phyloP scores from a whole-genome alignment of 441 rosid species.

The Gossypium lobatum region DNA sequence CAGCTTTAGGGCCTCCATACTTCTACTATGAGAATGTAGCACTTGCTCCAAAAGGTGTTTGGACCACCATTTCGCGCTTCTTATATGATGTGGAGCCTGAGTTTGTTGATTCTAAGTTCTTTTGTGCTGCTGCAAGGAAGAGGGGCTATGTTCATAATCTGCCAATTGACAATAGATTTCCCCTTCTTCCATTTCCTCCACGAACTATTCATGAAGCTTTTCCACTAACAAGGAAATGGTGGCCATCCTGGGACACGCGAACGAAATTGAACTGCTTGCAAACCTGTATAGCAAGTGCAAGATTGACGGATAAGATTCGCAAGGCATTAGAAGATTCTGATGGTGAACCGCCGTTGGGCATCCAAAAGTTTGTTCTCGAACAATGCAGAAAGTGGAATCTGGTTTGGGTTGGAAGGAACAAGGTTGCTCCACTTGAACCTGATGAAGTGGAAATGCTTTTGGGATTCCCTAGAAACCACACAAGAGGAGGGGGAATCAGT shows the following conservation, averaged over 20 bases:
- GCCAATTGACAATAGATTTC: conserved; percentile 52
- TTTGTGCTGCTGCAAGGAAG: conserved; percentile 87
- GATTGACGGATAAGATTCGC: conserved; percentile 61
- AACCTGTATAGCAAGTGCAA: conserved; percentile 61
- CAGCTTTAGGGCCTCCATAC: conserved; percentile 65
- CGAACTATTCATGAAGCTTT: conserved; percentile 62
- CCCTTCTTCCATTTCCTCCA: conserved; percentile 64
- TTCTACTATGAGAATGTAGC: conserved; percentile 95
- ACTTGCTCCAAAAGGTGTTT: conserved; percentile 83
- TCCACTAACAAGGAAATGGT: conserved; percentile 70
- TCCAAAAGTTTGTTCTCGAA: conserved; percentile 50
- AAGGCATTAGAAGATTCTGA: conserved; percentile 39
- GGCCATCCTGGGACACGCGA: conserved; percentile 87
- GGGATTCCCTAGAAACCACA: conserved; percentile 87
- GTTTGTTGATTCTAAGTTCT: conserved; percentile 72
- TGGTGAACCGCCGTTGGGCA: conserved; percentile 42
- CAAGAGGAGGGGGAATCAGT: conserved; percentile 82
- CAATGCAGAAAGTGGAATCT: conserved; percentile 82
- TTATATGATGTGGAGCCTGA: conserved; percentile 69
- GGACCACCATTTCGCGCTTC: conserved; percentile 66
- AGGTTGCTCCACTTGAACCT: conserved; percentile 81
- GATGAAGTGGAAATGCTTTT: conserved; percentile 85
- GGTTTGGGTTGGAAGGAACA: conserved; percentile 88
- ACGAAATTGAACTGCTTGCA: conserved; percentile 69
- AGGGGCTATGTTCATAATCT: conserved; percentile 87